Conservation (phyloP, 441 rosid genomes). For the Eruca vesicaria region DNA sequence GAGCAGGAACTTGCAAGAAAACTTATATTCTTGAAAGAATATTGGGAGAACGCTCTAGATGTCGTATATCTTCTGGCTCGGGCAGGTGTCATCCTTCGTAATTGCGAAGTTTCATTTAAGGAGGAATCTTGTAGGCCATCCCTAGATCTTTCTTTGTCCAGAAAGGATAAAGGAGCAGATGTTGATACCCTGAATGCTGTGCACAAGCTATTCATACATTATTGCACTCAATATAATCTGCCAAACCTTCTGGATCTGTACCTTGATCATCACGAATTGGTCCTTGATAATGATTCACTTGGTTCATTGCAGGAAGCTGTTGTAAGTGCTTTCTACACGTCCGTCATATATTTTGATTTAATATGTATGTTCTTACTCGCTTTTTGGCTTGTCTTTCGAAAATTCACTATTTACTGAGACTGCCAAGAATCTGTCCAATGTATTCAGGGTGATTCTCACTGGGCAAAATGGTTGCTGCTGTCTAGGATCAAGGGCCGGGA, state of each 20-base stretch:
- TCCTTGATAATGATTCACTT: conserved; percentile 58
- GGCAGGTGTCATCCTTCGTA: conserved; percentile 70
- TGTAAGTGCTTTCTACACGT: conserved; percentile 63
- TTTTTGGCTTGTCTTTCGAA: conserved; percentile 17
- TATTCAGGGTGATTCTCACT: conserved; percentile 93
- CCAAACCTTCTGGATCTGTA: conserved; percentile 94
- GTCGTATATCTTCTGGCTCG: conserved; percentile 77
- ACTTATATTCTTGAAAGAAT: conserved; percentile 77
- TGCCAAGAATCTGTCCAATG: conserved; percentile 26
- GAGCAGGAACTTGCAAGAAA: conserved; percentile 92
- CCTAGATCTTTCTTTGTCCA: conserved; percentile 48
- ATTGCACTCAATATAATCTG: conserved; percentile 71
- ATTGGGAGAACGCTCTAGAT: conserved; percentile 84
- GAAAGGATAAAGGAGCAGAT: conserved; percentile 40
- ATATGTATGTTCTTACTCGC: conserved; percentile 19
- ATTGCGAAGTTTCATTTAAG: conserved; percentile 40
- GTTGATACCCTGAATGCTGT: conserved; percentile 55
- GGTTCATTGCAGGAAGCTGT: conserved; percentile 67
- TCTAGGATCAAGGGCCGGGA: conserved; percentile 86
- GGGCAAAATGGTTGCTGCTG: conserved; percentile 97
- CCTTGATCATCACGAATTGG: conserved; percentile 82
- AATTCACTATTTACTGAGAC: conserved; percentile 14
- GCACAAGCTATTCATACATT: conserved; percentile 67
- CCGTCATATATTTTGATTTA: conserved; percentile 32
- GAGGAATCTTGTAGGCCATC: conserved; percentile 48